Evolutionary conservation across 2,329 filamentous ascomycete genomes (phyloP), one percentile per base, ranked within the genome.

Genomic region (Colletotrichum costaricense): DNA sequence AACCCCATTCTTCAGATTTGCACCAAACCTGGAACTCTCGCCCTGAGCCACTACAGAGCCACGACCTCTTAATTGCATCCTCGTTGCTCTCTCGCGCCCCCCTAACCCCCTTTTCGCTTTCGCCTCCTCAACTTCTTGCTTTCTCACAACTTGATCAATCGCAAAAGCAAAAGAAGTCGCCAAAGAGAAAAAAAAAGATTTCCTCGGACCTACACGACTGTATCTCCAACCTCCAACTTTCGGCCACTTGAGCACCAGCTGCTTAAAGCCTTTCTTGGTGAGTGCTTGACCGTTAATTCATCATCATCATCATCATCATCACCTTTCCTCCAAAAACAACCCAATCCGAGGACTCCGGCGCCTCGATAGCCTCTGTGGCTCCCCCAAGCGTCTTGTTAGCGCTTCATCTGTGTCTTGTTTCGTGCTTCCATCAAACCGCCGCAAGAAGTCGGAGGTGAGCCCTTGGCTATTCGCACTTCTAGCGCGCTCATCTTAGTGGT

Each of bases 271-370:
- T 38, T 42, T 63, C 35, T 19, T 52, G 46, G 70, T 73, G 60
- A 70, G 70, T 73, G 52, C 22, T 56, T 73, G 67, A 60, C 60
- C 70, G 67, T 73, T 73, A 24, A 70, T 62, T 57, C n/a, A 22
- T 56, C 33, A 62, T 67, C 58, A 69, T 42, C 54, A 28, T 69
- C 46, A 35, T 35, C 11, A 35, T 35, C 33, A 6, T 57, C 60
- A 12, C n/a, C 38, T 70, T 28, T 49, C 28, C 22, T 42, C n/a
- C 70, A n/a, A 38, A 38, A 49, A 67, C 70, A 62, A 65, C 60
- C 70, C 70, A 62, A 70, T 70, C 49, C 55, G 70, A 70, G 24
- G n/a, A 28, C 46, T 54, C 67, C 67, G 67, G 67, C 67, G 56
- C 28, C 2, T 65, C 30, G 35, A 65, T 73, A 56, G 70, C 59